phyloP scores from a whole-genome alignment of 192 early-diverging fungal genomes.

The Oehlia diaphana region DNA sequence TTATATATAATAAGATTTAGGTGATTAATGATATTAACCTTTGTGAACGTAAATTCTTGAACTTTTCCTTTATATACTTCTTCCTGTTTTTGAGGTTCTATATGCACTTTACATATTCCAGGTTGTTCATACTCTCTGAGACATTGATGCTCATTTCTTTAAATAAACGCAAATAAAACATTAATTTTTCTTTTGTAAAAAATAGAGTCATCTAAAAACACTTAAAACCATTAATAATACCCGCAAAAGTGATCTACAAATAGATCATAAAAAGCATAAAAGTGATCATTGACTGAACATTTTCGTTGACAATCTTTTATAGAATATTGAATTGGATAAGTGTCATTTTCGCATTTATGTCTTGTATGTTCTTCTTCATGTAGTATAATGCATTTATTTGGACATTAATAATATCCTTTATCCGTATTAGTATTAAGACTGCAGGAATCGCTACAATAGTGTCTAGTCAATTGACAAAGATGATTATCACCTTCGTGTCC shows the following conservation, averaged over 20 bases:
- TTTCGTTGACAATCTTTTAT: neutral
- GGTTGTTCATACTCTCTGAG: neutral
- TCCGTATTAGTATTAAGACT: neutral
- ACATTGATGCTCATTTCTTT: constrained; percentile 30
- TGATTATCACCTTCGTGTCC: constrained; percentile 25
- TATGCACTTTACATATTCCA: constrained; percentile 28
- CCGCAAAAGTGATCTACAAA: constrained; percentile 23
- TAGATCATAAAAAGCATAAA: neutral
- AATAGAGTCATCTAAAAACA: no score
- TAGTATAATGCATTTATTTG: constrained; percentile 23
- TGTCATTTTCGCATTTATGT: constrained; percentile 22
- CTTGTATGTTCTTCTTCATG: constrained; percentile 1
- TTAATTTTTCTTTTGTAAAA: neutral
- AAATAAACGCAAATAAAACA: neutral
- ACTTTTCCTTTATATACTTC: neutral
- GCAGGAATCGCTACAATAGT: constrained; percentile 31
- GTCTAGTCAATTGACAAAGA: constrained; percentile 18
- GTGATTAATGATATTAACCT: neutral
- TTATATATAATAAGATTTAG: no score
- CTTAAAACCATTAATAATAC: neutral
- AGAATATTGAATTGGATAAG: constrained; percentile 22
- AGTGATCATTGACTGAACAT: constrained; percentile 18
- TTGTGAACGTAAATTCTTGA: constrained; percentile 18
- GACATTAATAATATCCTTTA: constrained; percentile 15
- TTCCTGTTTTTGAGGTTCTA: constrained; percentile 18